These are phyloP conservation scores for Dissophora globulifera DNA, from an alignment of 192 early-diverging fungal species.

Conservation along the genomic window DNA sequence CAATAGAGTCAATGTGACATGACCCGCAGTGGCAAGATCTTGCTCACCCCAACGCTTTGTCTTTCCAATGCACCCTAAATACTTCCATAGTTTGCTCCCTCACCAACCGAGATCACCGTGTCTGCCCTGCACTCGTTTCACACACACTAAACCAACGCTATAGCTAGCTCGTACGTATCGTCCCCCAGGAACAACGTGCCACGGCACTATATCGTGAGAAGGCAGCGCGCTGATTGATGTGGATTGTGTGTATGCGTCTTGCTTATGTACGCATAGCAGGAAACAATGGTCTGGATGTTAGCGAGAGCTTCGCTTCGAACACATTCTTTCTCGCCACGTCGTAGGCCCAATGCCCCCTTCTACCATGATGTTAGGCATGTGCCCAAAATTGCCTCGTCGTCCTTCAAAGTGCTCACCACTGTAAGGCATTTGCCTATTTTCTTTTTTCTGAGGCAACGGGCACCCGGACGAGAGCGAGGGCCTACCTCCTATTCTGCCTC, in stretches of 20 bases:
- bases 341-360: constrained; percentile 28
- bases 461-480: too few species aligned
- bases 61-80: too few species aligned
- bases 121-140: too few species aligned
- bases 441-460: too few species aligned
- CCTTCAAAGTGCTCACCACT: constrained; percentile 29
- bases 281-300: too few species aligned
- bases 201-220: constrained; percentile 43
- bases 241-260: too few species aligned
- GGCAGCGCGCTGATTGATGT: too few species aligned
- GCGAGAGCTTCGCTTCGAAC: too few species aligned
- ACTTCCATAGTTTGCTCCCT: not conserved
- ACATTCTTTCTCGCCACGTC: not conserved
- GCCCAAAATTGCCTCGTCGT: constrained; percentile 41
- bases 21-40: not conserved
- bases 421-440: constrained; percentile 16
- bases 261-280: too few species aligned
- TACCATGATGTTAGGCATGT: constrained; percentile 51
- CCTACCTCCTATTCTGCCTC: not conserved
- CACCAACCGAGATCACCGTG: too few species aligned
- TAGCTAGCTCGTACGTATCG: not conserved
- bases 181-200: not conserved
- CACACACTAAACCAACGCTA: not conserved
- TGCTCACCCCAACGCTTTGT: too few species aligned
- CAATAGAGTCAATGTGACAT: not conserved